Evolutionary conservation across 1,139 yeast genomes (phyloP).

Genomic region (Yamadazyma pseudoaaseri): DNA sequence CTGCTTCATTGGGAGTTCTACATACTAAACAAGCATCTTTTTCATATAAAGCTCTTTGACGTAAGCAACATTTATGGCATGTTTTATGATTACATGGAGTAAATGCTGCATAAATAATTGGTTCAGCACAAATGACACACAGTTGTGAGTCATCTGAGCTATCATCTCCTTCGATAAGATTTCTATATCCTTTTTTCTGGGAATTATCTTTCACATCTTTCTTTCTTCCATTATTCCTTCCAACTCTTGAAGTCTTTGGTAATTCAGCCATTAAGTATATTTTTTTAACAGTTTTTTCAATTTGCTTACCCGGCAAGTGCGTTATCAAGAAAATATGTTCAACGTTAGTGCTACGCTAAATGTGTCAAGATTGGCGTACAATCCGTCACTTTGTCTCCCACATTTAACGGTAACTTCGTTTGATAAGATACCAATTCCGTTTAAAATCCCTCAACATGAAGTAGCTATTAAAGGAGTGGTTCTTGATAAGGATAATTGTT

Average conservation of each 20-base stretch:
- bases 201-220: conserved; percentile 5
- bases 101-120: conserved; percentile 58
- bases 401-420: conserved; percentile 63
- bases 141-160: conserved; percentile 35
- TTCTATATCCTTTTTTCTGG: conserved; percentile 4
- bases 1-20: conserved; percentile 61
- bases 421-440: conserved; percentile 53
- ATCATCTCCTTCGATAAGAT: conserved; percentile 22
- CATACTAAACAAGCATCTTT: conserved; percentile 81
- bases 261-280: conserved; percentile 7
- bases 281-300: background rate
- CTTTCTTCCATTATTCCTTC: conserved; percentile 12
- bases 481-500: conserved; percentile 92
- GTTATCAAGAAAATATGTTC: conserved; percentile 33
- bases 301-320: conserved; percentile 3
- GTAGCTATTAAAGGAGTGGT: conserved; percentile 69
- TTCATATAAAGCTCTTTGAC: conserved; percentile 78
- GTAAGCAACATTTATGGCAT: conserved; percentile 79
- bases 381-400: conserved; percentile 72
- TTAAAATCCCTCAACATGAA: conserved; percentile 29
- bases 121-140: conserved; percentile 86
- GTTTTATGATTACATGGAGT: conserved; percentile 84
- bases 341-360: conserved; percentile 77
- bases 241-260: conserved; percentile 19
- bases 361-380: conserved; percentile 55